Evolutionary conservation across 257 asterid genomes (phyloP), one percentile per base, ranked within the genome.

Genomic region (Echium plantagineum): DNA sequence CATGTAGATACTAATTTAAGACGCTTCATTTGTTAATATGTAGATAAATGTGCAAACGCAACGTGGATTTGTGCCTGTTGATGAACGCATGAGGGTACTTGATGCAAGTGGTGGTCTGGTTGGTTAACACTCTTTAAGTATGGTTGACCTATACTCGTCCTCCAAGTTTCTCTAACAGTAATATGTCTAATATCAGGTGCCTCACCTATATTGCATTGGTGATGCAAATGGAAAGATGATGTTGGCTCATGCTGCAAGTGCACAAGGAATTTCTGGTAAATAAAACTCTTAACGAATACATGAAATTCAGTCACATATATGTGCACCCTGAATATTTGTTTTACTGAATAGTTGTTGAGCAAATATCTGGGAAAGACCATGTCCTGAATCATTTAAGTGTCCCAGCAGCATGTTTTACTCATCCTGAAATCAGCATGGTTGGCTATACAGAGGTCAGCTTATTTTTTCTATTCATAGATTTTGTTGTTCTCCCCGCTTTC

Each of bases 221-320:
- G 99, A 93, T 83, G 99, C 99, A 72, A 89, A 89, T 80, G 99
- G 99, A 48, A 93, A 81, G 78, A 66, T 93, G 99, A 93, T 93
- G 99, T 95, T 89, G 70, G 99, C 99, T 64, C 99, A 93, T 72
- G 99, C 97, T 54, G 96, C 99, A 77, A 93, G 96, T 72, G 99
- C 99, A 28, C 99, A 93, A 80, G 97, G 99, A 80, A 93, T 80
- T 66, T 81, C 87, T 56, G 91, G 94, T 82, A 76, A 73, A 21
- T 35, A 7, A 59, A 70, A 60, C 59, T 55, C 62, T 22, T 59
- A 61, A 61, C 54, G 63, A 32, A 52, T 62, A 64, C 47, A 53
- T 61, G 57, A 22, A 65, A 38, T 21, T 62, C 59, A 13, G 51
- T 49, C 17, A 15, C 16, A 26, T 57, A 22, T 47, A 57, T 60